Conservation (phyloP, 495 filamentous ascomycete species). For the Penicillium ochrochloron region DNA sequence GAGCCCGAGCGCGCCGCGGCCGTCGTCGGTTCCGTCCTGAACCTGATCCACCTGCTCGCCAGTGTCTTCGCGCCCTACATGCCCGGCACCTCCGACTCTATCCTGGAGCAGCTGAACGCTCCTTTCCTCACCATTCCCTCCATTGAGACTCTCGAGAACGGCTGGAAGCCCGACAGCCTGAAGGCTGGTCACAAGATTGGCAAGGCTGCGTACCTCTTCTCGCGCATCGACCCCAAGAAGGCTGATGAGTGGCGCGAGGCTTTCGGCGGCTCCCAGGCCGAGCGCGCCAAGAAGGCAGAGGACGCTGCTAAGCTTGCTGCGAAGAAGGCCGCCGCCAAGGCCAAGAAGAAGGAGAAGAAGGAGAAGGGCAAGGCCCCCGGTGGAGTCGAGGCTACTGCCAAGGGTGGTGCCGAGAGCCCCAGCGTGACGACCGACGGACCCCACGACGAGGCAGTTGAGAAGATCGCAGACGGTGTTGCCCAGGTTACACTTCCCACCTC, state of each 20-base stretch:
- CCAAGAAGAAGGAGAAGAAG: conserved; percentile 64
- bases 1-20: conserved; percentile 74
- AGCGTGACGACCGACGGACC: conserved; percentile 30
- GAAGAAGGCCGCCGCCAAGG: conserved; percentile 60
- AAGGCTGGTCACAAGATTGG: conserved; percentile 80
- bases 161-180: conserved; percentile 64
- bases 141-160: conserved; percentile 46
- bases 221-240: conserved; percentile 80
- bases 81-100: conserved; percentile 75
- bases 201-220: conserved; percentile 81
- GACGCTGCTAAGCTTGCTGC: conserved; percentile 61
- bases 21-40: conserved; percentile 80
- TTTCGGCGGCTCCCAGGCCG: conserved; percentile 78
- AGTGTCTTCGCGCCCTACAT: conserved; percentile 81
- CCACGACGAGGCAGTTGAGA: conserved; percentile 41
- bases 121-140: conserved; percentile 67
- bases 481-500: conserved; percentile 48
- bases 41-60: conserved; percentile 80
- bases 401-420: conserved; percentile 39
- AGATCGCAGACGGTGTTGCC: conserved; percentile 46
- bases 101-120: conserved; percentile 72
- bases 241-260: conserved; percentile 78
- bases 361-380: conserved; percentile 41
- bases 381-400: conserved; percentile 41
- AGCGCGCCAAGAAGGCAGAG: conserved; percentile 65